Base-by-base conservation (phyloP, 192 early-diverging fungal genomes). In the Entophlyctis luteolus region DNA sequence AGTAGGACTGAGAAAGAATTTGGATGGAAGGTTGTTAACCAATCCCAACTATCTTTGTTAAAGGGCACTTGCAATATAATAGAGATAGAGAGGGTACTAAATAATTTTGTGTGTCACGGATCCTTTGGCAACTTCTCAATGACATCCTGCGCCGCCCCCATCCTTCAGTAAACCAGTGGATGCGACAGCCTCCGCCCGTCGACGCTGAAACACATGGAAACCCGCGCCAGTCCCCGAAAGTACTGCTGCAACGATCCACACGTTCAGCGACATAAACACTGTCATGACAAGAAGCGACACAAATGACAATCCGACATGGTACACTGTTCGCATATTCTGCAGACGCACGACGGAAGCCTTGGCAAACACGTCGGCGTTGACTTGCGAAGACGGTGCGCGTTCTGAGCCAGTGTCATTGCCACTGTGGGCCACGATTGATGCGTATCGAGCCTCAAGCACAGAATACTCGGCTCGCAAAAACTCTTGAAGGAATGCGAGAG, bases 181-280 rank as follows among this genome's bases (percentile, higher is more conserved):
- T n/a, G n/a, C n/a, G n/a, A n/a, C n/a, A n/a, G n/a, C n/a, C n/a
- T n/a, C n/a, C n/a, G n/a, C n/a, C n/a, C n/a, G n/a, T n/a, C n/a
- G n/a, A n/a, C n/a, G n/a, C n/a, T 63, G 55, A 33, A 68, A 68
- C 54, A 57, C 2, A 47, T 68, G 59, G 33, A 57, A 58, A 22
- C 67, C 67, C 31, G 33, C 1, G 4, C 67, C 67, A 16, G 55
- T 58, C 32, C 67, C 67, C 6, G 37, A 54, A 28, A 68, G 36
- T 48, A 68, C 32, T 8, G 54, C 53, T 31, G 32, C 8, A 10
- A 68, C 55, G 16, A 68, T 27, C 53, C 55, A 68, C 23, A 35
- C 28, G 23, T 68, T 68, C 1, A 68, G 31, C 4, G 67, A 34
- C 67, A 68, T 68, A 22, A 68, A 68, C 16, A 68, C 55, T 31